Conservation (phyloP, 805 yeast genomes). For the Ogataea ramenticola region DNA sequence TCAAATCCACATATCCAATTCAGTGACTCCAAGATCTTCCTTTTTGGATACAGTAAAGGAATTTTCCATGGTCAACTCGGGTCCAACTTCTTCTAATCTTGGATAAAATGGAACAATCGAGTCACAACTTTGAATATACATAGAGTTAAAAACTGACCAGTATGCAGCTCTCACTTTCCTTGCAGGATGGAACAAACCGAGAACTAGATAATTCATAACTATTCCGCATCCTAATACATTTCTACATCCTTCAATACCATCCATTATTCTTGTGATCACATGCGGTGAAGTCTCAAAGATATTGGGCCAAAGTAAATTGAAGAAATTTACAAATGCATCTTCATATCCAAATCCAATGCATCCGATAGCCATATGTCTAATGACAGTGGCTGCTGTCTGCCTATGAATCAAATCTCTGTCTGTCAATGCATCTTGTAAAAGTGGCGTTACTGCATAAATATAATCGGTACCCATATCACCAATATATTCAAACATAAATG, state of each 20-base stretch:
- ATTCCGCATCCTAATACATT: slow-evolving; percentile 71
- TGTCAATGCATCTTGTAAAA: slow-evolving; percentile 82
- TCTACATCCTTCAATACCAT: slow-evolving; percentile 69
- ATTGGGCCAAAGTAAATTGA: slow-evolving; percentile 82
- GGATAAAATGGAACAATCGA: slow-evolving; percentile 84
- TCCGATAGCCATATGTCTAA: slow-evolving; percentile 73
- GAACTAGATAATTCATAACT: slow-evolving; percentile 69
- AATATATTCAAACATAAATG: slow-evolving; percentile 88
- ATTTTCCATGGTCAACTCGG: slow-evolving; percentile 7
- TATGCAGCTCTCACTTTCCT: slow-evolving; percentile 74
- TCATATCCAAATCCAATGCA: slow-evolving; percentile 71
- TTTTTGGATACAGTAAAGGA: slow-evolving; percentile 6
- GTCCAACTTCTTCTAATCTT: slow-evolving; percentile 28
- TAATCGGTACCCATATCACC: slow-evolving; percentile 78
- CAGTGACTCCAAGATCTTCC: slow-evolving; percentile 21
- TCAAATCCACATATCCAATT: slow-evolving; percentile 24
- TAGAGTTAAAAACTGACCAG: slow-evolving; percentile 76
- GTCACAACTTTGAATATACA: slow-evolving; percentile 69
- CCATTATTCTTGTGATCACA: slow-evolving; percentile 75
- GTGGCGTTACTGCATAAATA: slow-evolving; percentile 68
- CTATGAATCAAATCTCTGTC: slow-evolving; percentile 90
- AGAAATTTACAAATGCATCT: slow-evolving; percentile 74
- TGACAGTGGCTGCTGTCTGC: slow-evolving; percentile 89
- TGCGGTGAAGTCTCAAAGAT: slow-evolving; percentile 94
- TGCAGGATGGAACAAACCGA: slow-evolving; percentile 93